Conservation (phyloP, 73 alveolate genomes). For the Blepharisma japonicum region DNA sequence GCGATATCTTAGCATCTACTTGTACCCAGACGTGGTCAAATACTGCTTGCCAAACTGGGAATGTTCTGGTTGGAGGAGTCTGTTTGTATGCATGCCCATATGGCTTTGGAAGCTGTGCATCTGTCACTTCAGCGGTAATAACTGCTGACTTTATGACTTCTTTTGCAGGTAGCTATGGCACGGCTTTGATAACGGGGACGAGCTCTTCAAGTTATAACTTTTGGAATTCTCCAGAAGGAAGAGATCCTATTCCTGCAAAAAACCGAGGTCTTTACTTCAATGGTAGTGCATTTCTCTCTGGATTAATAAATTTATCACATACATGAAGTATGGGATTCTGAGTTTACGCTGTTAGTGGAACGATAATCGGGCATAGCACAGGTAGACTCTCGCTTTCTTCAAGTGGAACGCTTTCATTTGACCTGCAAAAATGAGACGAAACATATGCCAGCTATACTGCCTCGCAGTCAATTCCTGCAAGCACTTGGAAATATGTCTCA, state of each 20-base stretch:
- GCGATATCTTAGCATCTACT: neutral
- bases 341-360: neutral
- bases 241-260: neutral
- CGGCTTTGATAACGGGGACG: no score
- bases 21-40: neutral
- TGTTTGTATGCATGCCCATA: neutral
- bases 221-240: neutral
- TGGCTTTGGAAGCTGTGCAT: neutral
- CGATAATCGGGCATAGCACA: neutral
- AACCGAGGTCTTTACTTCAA: constrained; percentile 4
- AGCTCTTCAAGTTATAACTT: no score
- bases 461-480: no score
- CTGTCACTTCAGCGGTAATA: no score
- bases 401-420: no score
- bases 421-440: no score
- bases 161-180: no score
- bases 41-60: neutral
- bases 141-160: no score
- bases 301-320: neutral
- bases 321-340: neutral
- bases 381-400: no score
- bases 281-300: neutral
- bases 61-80: neutral
- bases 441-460: no score
- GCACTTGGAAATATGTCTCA: neutral